Base-by-base conservation (phyloP, 352 stramenopile genomes). In the Globisporangium paddicum region DNA sequence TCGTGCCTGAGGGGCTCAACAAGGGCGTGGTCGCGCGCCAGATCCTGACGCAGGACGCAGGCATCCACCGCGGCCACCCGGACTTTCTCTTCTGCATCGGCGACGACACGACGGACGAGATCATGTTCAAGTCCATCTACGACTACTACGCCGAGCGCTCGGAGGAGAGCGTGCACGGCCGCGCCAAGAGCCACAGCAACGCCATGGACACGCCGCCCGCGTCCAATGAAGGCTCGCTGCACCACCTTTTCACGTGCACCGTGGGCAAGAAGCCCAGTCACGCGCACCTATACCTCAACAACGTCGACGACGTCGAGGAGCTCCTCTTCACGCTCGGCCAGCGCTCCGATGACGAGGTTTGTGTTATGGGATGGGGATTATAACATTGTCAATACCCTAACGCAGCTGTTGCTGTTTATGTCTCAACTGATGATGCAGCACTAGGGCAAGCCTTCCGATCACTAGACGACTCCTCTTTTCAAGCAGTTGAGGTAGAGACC, bases 71-170 rank as follows among this genome's bases (percentile, higher is more conserved):
- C n/a, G 71, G 77, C 8, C 86, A 93, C 32, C 88, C 97, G 9
- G 96, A 98, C 71, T 99, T 98, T 75, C 65, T 98, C 25, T 88
- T 99, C 19, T 98, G 94, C 58, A 96, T 98, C 62, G 96, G 96
- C 45, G 96, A 99, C 71, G 96, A 98, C 67, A 96, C 95, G 48
- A 97, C 92, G 6, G 96, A 99, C 66, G 96, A 99, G 72, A 98
- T 96, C 64, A 99, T 99, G 96, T 99, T 99, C 76, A 91, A 90
- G 60, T 71, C 81, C 48, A 90, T 97, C 65, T 96, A 96, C 71
- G 86, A 95, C 61, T 96, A 94, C 74, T 95, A 96, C 58, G 85
- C 86, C 1, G 80, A 96, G 65, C 77, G 84, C 3, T 91, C 81
- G 11, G 86, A 96, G 38, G 83, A 93, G 61, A 93, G 73, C 54